These are phyloP conservation scores for Neonectria sp. DNA, from an alignment of 2,329 filamentous ascomycete species.

Conservation along the genomic window DNA sequence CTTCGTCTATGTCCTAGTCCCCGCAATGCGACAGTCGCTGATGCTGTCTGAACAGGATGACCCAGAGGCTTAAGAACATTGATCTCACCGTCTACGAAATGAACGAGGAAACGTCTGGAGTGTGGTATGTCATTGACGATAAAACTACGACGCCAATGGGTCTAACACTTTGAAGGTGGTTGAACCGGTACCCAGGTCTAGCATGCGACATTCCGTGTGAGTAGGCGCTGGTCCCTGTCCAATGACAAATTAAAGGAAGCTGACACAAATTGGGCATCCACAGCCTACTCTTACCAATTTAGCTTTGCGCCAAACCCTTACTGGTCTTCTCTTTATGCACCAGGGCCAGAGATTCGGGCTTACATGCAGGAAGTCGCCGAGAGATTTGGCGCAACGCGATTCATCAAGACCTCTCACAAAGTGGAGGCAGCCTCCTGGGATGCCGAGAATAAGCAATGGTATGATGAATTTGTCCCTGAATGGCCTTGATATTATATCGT, in stretches of 20 bases:
- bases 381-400: constrained; percentile 5
- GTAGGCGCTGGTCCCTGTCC: not conserved
- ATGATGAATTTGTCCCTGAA: not conserved
- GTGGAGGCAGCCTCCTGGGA: not conserved
- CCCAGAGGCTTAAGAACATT: constrained; percentile 24
- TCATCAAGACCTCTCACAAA: constrained; percentile 11
- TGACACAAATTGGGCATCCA: not conserved
- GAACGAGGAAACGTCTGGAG: constrained; percentile 21
- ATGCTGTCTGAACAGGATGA: constrained; percentile 9
- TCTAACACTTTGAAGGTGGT: constrained; percentile 23
- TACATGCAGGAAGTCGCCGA: constrained; percentile 11
- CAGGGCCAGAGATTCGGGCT: constrained; percentile 1
- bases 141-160: not conserved
- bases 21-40: not conserved
- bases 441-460: not conserved
- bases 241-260: not conserved
- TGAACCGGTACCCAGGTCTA: constrained; percentile 29
- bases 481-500: not conserved
- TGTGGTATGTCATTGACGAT: constrained; percentile 12
- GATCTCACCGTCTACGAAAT: constrained; percentile 26
- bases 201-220: constrained; percentile 34
- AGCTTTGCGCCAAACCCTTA: constrained; percentile 8
- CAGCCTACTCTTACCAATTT: not conserved
- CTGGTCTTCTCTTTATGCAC: constrained; percentile 4
- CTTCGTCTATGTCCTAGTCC: not conserved